Evolutionary conservation across 768 basidiomycete genomes (phyloP), one percentile per base, ranked within the genome.

Genomic region (Hygrophoropsis aurantiaca): DNA sequence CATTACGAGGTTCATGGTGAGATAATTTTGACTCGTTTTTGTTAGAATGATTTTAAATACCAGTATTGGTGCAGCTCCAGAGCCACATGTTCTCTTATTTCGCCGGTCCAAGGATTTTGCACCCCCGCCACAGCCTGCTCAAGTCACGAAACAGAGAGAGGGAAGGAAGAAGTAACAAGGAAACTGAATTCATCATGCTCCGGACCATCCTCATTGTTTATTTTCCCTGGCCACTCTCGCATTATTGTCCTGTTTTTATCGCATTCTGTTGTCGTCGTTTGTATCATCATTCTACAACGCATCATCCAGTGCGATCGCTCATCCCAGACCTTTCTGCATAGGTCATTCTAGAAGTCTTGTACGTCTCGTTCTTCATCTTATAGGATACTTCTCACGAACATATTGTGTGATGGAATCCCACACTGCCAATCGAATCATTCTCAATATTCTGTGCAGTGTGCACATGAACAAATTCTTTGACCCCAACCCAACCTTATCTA

Each of bases 1-100:
- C 94, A 97, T 58, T 97, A 94, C 59, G 94, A 94, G 73, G 90
- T 94, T n/a, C 94, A 97, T 59, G 90, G 93, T 87, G 53, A 53
- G 77, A 53, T 18, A 15, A 36, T 11, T 41, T 42, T 39, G 20
- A 13, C 20, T 23, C 16, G 38, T 30, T 20, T 44, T 10, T 13
- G 40, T 41, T 46, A n/a, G 38, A 40, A 45, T 38, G 21, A 16
- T 15, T 43, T 24, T 43, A 40, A 35, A 51, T 46, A n/a, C n/a
- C 27, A 7, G 27, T 30, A 30, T 30, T 25, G 37, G 40, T 45
- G 26, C 55, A 93, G 91, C 89, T 34, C 93, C 93, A 7, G 92
- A 92, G 66, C 92, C 93, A 9, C 93, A 95, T 63, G 92, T 97
- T 49, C 78, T 97, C 19, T 85, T 97, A 46, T 97, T 97, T 70